phyloP scores from a whole-genome alignment of 768 basidiomycete species.

The Boletus reticulatus region DNA sequence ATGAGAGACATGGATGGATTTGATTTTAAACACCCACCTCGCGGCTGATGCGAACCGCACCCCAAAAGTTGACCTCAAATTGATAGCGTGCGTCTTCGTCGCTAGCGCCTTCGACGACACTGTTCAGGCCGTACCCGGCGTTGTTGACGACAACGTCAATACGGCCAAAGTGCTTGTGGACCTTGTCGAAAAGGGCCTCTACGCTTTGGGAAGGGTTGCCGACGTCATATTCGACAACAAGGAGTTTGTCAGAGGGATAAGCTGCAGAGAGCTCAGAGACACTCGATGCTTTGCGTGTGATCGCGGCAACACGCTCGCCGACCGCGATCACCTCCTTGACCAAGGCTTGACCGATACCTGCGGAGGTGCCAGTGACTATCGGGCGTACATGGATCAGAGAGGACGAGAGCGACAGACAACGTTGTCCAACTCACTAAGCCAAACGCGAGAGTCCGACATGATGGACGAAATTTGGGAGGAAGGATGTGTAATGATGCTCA shows the following conservation, averaged over 20 bases:
- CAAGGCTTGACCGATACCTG: constrained; percentile 38
- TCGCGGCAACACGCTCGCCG: constrained; percentile 29
- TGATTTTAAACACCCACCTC: constrained; percentile 17
- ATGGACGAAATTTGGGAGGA: background rate
- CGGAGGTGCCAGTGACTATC: constrained; percentile 42
- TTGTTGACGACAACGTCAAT: constrained; percentile 37
- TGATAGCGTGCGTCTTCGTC: constrained; percentile 26
- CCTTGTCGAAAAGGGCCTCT: constrained; percentile 18
- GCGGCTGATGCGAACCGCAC: constrained; percentile 19
- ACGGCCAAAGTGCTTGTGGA: constrained; percentile 27
- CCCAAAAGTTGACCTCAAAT: constrained; percentile 37
- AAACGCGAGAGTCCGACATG: constrained; percentile 24
- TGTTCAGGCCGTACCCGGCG: constrained; percentile 24
- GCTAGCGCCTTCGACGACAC: constrained; percentile 26
- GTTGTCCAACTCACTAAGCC: constrained; percentile 17
- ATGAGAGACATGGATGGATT: background rate
- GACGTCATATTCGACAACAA: constrained; percentile 33
- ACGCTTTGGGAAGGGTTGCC: constrained; percentile 17
- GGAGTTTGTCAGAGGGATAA: constrained; percentile 20
- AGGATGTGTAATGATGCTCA: background rate
- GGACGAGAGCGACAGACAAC: background rate
- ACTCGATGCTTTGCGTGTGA: constrained; percentile 25
- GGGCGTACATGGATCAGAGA: background rate
- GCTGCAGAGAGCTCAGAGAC: constrained; percentile 13
- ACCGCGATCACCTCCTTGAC: constrained; percentile 25